Conservation (phyloP, 2,329 filamentous ascomycete genomes). For the Scedosporium minutisporum region DNA sequence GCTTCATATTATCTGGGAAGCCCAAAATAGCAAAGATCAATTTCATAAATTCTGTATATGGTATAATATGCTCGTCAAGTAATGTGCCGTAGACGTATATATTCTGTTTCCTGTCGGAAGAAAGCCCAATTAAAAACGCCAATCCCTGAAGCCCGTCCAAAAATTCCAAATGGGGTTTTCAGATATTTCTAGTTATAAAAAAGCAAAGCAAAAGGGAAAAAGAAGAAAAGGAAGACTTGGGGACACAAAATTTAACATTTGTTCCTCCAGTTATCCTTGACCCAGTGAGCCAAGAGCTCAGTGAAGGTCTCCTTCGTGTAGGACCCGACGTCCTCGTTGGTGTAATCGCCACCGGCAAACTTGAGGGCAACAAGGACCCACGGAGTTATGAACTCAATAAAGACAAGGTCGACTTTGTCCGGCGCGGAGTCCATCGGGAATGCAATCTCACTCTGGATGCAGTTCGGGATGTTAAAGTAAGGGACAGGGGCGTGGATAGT, state of each 20-base stretch:
- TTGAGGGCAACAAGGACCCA: slow-evolving; percentile 70
- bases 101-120: background rate
- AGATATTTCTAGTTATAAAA: background rate
- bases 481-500: slow-evolving; percentile 68
- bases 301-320: slow-evolving; percentile 49
- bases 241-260: slow-evolving; percentile 26
- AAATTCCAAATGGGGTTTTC: background rate
- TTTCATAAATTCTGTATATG: background rate
- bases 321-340: slow-evolving; percentile 32
- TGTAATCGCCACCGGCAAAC: slow-evolving; percentile 43
- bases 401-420: slow-evolving; percentile 75
- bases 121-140: background rate
- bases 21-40: background rate
- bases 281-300: slow-evolving; percentile 46
- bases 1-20: no score
- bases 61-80: background rate
- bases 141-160: background rate
- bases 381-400: slow-evolving; percentile 81
- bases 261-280: slow-evolving; percentile 46
- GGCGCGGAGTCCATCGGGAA: slow-evolving; percentile 50
- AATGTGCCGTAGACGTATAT: background rate
- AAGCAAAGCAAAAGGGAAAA: background rate
- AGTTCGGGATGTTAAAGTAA: slow-evolving; percentile 75
- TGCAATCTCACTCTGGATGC: slow-evolving; percentile 58
- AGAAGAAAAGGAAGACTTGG: background rate